Evolutionary conservation across 2,329 filamentous ascomycete genomes (phyloP), one percentile per base, ranked within the genome.

Genomic region (Pseudocercospora pini-densiflorae): DNA sequence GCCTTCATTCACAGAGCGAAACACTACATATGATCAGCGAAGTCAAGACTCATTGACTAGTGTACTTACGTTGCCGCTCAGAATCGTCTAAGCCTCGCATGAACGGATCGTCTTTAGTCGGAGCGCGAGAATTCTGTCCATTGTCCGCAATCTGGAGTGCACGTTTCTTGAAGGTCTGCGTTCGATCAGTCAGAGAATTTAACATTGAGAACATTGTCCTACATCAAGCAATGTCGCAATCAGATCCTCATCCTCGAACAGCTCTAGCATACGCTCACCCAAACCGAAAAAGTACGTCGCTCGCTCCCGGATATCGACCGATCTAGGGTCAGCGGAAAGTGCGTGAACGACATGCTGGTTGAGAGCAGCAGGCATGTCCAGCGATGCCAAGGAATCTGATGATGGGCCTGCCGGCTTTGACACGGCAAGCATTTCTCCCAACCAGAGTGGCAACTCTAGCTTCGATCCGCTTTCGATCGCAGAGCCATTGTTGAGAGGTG

Each of bases 391-490:
- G 6, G 90, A 87, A 59, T 79, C 78, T 12, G 80, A 80, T 1
- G 64, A 60, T 16, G 70, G 66, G 10, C 81, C 81, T 49, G 81
- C 73, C 21, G 81, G 80, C 27, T 81, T 79, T 40, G 81, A 76
- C 6, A 96, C 87, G 31, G 92, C 92, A 61, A 99, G 91, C 87
- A 97, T 94, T 79, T 97, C 92, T 72, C 91, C 93, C 12, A 99
- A 89, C 95, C 95, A 99, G 71, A 98, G 86, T 1, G 95, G 95
- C 0, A 98, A 88, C 68, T 91, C 87, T 55, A 98, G 85, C 51
- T 90, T 89, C 0, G 93, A 94, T 67, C 92, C 92, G 62, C 89
- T 81, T 78, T 94, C 95, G 74, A 98, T 89, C 74, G 87, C 85
- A 71, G 85, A 85, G 54, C 85, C 86, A 24, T 91, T 86, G 75